A percentile compares a stretch with the other conserved stretches of the same genome.
Evolutionary conservation across 2,329 filamentous ascomycete genomes (phyloP).

Genomic region (Talaromyces sp.): DNA sequence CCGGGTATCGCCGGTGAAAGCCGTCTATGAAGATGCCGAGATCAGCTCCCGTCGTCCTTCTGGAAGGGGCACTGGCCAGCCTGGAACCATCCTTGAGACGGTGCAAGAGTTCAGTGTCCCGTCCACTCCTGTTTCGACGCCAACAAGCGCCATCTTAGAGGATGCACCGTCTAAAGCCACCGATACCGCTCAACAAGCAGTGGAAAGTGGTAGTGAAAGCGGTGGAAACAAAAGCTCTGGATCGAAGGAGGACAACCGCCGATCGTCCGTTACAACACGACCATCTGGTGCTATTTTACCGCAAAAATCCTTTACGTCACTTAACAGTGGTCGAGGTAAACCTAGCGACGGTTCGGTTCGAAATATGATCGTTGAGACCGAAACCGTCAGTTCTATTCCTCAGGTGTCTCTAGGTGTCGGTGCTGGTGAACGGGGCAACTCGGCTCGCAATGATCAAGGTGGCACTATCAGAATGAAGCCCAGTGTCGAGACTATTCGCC

Average conservation of each 20-base stretch:
- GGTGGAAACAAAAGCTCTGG: constrained; percentile 40
- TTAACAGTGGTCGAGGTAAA: constrained; percentile 61
- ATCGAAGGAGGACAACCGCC: constrained; percentile 33
- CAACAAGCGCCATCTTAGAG: constrained; percentile 34
- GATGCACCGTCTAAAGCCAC: constrained; percentile 34
- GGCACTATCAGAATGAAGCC: constrained; percentile 78
- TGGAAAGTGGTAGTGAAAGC: constrained; percentile 57
- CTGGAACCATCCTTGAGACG: constrained; percentile 68
- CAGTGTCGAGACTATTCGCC: constrained; percentile 92
- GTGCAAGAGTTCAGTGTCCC: constrained; percentile 84
- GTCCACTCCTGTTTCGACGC: constrained; percentile 56
- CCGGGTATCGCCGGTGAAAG: constrained; percentile 19
- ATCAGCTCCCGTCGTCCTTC: constrained; percentile 50
- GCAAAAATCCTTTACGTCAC: constrained; percentile 64
- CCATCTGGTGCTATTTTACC: constrained; percentile 51
- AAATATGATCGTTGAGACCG: constrained; percentile 97
- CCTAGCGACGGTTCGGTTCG: constrained; percentile 67
- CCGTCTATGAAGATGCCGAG: constrained; percentile 43
- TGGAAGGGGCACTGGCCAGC: constrained; percentile 55
- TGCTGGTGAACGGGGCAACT: constrained; percentile 49
- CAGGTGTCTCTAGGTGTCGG: constrained; percentile 68
- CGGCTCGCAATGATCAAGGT: constrained; percentile 57
- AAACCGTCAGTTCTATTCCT: constrained; percentile 86
- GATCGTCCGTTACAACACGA: constrained; percentile 35
- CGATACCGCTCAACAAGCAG: constrained; percentile 43